These are phyloP conservation scores for Cyberlindnera xishuangbannaensis DNA, from an alignment of 805 yeast genomes.

Conservation along the genomic window DNA sequence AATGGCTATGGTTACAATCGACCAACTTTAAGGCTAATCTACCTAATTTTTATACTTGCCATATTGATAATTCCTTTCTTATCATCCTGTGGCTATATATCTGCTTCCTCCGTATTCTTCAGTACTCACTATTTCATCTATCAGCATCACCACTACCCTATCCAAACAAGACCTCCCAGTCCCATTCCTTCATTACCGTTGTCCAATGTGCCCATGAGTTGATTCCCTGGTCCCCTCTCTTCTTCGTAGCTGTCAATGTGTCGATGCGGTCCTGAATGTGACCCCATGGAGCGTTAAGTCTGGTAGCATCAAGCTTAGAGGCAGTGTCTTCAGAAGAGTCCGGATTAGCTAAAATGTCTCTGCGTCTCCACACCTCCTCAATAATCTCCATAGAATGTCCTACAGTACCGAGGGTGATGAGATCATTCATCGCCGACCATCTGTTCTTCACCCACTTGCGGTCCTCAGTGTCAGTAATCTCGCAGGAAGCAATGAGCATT, in stretches of 20 bases:
- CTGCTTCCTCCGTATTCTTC: no score
- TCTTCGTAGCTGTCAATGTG: constrained; percentile 16
- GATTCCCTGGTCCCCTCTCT: constrained; percentile 35
- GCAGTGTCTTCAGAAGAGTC: no score
- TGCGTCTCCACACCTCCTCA: constrained; percentile 65
- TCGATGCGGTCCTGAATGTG: constrained; percentile 21
- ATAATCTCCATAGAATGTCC: constrained; percentile 64
- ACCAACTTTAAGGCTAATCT: no score
- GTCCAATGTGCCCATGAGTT: constrained; percentile 59
- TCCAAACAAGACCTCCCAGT: constrained; percentile 63
- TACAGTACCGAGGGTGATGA: constrained; percentile 61
- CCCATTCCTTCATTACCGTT: constrained; percentile 68
- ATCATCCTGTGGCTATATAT: no score
- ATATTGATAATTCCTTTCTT: no score
- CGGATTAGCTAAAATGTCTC: constrained; percentile 29
- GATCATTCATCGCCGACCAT: constrained; percentile 48
- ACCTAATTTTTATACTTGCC: no score
- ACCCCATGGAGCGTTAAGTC: no score
- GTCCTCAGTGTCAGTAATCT: constrained; percentile 52
- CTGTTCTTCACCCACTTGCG: constrained; percentile 54
- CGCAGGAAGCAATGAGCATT: constrained; percentile 58
- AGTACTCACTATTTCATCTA: no score
- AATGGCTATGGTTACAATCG: no score
- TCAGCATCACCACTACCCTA: no score
- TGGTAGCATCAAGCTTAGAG: no score